Evolutionary conservation across 495 filamentous ascomycete genomes (phyloP).

Genomic region (Friedmanniomyces simplex): DNA sequence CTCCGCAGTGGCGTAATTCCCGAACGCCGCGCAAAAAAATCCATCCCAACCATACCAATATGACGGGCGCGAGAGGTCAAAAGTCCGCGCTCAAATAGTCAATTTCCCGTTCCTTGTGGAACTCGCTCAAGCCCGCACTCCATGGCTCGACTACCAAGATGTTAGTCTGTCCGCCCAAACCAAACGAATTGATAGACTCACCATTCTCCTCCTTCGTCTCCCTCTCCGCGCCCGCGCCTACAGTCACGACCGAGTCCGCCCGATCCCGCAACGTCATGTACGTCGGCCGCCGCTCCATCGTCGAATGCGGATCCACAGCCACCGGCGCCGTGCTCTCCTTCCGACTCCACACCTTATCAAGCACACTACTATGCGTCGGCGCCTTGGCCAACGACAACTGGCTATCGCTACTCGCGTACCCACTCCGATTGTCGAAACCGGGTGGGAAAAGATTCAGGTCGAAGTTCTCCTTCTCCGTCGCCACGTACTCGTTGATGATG

Average conservation of each 20-base stretch:
- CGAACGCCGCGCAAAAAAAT: neutral
- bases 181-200: neutral
- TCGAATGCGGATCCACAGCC: neutral
- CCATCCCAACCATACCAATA: too few species aligned
- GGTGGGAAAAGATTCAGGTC: constrained; percentile 17
- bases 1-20: too few species aligned
- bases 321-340: constrained; percentile 6
- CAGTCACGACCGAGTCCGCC: constrained; percentile 9
- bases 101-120: constrained; percentile 6
- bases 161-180: neutral
- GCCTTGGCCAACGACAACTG: neutral
- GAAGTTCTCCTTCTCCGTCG: constrained; percentile 17
- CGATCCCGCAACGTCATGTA: constrained; percentile 3
- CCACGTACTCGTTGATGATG: constrained; percentile 14
- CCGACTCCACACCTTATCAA: constrained; percentile 5
- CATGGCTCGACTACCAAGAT: constrained; percentile 4
- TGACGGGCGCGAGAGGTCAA: too few species aligned
- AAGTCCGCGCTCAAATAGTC: constrained; percentile 15
- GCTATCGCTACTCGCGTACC: neutral
- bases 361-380: constrained; percentile 5
- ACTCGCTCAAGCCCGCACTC: constrained; percentile 10
- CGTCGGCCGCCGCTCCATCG: neutral
- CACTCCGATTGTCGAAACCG: neutral
- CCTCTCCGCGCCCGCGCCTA: neutral
- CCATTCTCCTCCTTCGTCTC: neutral